Percentiles rank a stretch among this genome's conserved stretches.
Conservation (phyloP, 2,329 filamentous ascomycete genomes). For the Phialocephala subalpina region DNA sequence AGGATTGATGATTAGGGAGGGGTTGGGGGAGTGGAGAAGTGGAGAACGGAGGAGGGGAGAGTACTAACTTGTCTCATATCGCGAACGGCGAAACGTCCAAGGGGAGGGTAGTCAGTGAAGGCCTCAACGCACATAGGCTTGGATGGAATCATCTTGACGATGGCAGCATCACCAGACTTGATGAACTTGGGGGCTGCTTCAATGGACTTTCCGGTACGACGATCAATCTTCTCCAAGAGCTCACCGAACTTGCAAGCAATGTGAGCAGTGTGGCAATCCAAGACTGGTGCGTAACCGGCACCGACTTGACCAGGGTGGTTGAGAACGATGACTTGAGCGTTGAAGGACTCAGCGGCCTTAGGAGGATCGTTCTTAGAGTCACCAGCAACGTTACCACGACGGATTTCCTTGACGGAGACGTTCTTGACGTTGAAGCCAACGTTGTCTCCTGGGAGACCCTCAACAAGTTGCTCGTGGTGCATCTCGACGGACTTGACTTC, state of each 20-base stretch:
- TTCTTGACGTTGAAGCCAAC: conserved; percentile 99
- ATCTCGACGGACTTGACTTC: conserved; percentile 99
- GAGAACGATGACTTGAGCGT: conserved; percentile 99
- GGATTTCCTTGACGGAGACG: conserved; percentile 99
- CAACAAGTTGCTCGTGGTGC: conserved; percentile 98
- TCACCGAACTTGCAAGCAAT: conserved; percentile 99
- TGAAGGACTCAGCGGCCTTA: conserved; percentile 89
- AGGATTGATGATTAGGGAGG: too few species aligned
- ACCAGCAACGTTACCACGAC: conserved; percentile 99
- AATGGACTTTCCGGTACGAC: conserved; percentile 98
- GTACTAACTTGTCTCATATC: conserved; percentile 70
- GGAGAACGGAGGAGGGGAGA: not conserved
- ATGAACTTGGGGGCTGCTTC: conserved; percentile 97
- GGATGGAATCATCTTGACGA: conserved; percentile 99
- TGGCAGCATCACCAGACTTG: conserved; percentile 99
- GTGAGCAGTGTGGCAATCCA: conserved; percentile 99
- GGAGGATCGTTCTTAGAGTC: conserved; percentile 99
- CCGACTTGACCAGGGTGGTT: conserved; percentile 99
- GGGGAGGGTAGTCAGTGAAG: conserved; percentile 99
- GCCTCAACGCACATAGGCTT: conserved; percentile 99
- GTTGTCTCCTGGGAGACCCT: conserved; percentile 99
- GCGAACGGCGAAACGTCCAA: conserved; percentile 99
- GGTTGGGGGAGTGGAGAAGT: too few species aligned
- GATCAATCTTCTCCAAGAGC: conserved; percentile 99
- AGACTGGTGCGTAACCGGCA: conserved; percentile 98